phyloP scores from a whole-genome alignment of 805 yeast species.

The Saccharomyces mikatae region DNA sequence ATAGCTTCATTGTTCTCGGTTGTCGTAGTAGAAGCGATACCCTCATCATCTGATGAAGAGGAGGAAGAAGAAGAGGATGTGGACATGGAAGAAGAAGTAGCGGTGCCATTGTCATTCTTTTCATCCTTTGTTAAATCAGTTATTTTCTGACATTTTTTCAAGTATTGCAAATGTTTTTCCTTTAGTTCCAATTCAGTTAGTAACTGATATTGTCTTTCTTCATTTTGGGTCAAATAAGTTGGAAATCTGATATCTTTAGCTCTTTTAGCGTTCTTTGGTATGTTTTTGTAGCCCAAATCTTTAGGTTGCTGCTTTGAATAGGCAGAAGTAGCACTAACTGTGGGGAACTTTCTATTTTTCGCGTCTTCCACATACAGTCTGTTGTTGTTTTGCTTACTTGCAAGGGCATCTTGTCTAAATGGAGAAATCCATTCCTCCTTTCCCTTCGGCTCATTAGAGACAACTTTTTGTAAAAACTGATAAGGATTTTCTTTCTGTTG shows the following conservation, averaged over 20 bases:
- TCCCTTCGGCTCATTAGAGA: not conserved
- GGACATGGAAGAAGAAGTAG: not conserved
- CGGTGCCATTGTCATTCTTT: not conserved
- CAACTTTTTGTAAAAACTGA: not conserved
- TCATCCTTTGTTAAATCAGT: not conserved
- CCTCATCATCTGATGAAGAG: not conserved
- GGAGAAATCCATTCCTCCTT: constrained; percentile 4
- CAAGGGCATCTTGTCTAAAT: constrained; percentile 3
- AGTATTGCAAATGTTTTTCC: constrained; percentile 17
- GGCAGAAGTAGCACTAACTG: constrained; percentile 23
- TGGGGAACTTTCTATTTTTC: constrained; percentile 17
- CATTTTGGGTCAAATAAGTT: constrained; percentile 19
- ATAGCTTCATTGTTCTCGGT: not conserved
- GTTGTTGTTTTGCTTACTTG: not conserved
- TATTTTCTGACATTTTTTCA: constrained; percentile 20
- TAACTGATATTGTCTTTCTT: constrained; percentile 18
- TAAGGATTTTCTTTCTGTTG: not conserved
- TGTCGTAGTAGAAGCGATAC: not conserved
- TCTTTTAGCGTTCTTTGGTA: constrained; percentile 12
- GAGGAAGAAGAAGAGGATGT: not conserved
- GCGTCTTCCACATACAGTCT: not conserved
- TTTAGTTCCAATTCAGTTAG: constrained; percentile 16
- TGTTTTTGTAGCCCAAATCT: constrained; percentile 22
- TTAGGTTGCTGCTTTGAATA: constrained; percentile 13
- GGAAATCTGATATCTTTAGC: constrained; percentile 30